phyloP scores from a whole-genome alignment of 805 yeast genomes.

The Kodamaea leandrae region DNA sequence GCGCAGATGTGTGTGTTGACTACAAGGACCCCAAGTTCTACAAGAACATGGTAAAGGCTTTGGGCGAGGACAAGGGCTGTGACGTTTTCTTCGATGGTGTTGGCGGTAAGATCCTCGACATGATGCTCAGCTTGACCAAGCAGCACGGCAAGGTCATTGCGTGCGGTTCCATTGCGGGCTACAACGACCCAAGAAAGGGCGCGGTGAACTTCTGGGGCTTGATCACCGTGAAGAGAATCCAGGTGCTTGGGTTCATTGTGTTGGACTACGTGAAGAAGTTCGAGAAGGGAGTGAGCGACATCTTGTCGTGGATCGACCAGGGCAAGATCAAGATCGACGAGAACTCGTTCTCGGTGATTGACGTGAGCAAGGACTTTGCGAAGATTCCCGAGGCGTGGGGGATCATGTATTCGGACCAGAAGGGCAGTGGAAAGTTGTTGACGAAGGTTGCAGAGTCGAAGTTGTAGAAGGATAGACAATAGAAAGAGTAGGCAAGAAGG shows the following conservation, averaged over 20 bases:
- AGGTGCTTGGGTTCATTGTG: conserved; percentile 53
- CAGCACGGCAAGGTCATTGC: conserved; percentile 47
- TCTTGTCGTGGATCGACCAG: conserved; percentile 34
- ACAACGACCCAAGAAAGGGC: conserved; percentile 41
- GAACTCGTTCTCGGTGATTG: conserved; percentile 18
- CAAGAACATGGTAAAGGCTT: conserved; percentile 24
- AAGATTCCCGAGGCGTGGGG: conserved; percentile 49
- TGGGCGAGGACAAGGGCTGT: conserved; percentile 45
- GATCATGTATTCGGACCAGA: conserved; percentile 43
- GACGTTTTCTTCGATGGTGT: conserved; percentile 62
- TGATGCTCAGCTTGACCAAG: conserved; percentile 38
- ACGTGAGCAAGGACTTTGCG: conserved; percentile 28
- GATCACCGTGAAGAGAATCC: conserved; percentile 50
- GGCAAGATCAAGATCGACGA: conserved; percentile 40
- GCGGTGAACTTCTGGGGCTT: conserved; percentile 39
- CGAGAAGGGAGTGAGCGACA: conserved; percentile 34
- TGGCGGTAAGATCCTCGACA: conserved; percentile 57
- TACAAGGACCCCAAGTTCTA: conserved; percentile 42
- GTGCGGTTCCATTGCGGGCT: conserved; percentile 65
- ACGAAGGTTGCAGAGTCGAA: conserved; percentile 34
- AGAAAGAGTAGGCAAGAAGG: background rate
- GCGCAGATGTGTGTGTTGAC: conserved; percentile 53
- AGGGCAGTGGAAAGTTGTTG: conserved; percentile 49
- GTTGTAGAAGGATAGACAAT: conserved; percentile 1
- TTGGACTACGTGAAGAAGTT: conserved; percentile 40